These are phyloP conservation scores for Clarireedia paspali DNA, from an alignment of 2,329 filamentous ascomycete species.

Conservation along the genomic window DNA sequence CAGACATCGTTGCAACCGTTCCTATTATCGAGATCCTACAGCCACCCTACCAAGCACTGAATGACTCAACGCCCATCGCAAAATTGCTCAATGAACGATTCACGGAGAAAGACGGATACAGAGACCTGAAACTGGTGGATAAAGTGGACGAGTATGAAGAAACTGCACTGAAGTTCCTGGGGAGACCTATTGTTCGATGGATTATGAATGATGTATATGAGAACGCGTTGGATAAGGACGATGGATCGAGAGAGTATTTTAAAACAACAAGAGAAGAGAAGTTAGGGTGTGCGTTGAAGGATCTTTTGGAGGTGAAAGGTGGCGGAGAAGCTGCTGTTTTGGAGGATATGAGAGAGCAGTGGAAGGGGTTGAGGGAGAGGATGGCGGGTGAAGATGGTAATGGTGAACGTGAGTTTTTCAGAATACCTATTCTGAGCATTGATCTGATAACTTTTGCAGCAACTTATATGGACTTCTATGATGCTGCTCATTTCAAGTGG, in stretches of 20 bases:
- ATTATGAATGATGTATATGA: slow-evolving; percentile 14
- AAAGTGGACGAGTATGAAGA: slow-evolving; percentile 10
- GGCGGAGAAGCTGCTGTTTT: not conserved
- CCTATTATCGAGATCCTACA: slow-evolving; percentile 18
- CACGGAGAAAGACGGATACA: slow-evolving; percentile 12
- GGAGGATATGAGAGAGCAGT: not conserved
- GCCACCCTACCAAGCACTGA: slow-evolving; percentile 10
- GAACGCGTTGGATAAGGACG: slow-evolving; percentile 13
- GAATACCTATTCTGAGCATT: not conserved
- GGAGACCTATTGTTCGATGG: slow-evolving; percentile 7
- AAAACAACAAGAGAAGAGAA: slow-evolving; percentile 13
- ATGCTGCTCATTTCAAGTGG: slow-evolving; percentile 9
- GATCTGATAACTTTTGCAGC: not conserved
- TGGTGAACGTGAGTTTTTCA: not conserved
- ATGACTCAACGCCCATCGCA: slow-evolving; percentile 16
- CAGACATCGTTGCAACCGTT: slow-evolving; percentile 11
- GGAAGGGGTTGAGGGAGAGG: not conserved
- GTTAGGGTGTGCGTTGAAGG: not conserved
- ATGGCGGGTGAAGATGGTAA: not conserved
- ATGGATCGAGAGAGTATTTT: slow-evolving; percentile 17
- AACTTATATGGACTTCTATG: not conserved
- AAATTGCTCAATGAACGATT: slow-evolving; percentile 17
- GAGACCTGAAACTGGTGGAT: slow-evolving; percentile 13
- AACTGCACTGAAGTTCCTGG: not conserved
- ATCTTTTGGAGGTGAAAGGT: not conserved